Evolutionary conservation across 805 yeast genomes (phyloP).

Genomic region (Candida krabiensis): DNA sequence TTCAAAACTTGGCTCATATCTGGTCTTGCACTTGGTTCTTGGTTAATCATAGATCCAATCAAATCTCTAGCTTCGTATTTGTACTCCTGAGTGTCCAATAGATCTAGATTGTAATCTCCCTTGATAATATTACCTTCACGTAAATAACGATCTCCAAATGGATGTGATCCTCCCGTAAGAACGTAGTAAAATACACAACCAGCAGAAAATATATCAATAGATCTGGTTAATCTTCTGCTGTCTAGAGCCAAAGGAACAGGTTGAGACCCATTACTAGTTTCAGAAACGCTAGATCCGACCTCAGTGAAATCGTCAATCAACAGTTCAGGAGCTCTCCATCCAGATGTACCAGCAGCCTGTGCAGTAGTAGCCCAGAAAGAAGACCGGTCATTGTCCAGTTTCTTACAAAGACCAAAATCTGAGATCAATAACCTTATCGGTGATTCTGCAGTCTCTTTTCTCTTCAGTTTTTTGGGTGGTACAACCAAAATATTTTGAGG

Average conservation of each 20-base stretch:
- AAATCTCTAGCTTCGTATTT: constrained; percentile 69
- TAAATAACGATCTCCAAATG: constrained; percentile 88
- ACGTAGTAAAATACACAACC: constrained; percentile 94
- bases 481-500: constrained; percentile 93
- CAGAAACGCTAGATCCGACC: constrained; percentile 15
- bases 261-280: constrained; percentile 2
- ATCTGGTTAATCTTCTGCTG: constrained; percentile 71
- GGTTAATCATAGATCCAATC: constrained; percentile 67
- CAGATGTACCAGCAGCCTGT: constrained; percentile 94
- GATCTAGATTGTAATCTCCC: constrained; percentile 53
- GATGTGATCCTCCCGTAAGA: constrained; percentile 81
- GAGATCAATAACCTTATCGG: constrained; percentile 77
- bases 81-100: constrained; percentile 46
- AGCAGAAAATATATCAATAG: constrained; percentile 89
- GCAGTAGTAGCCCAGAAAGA: constrained; percentile 91
- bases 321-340: constrained; percentile 98
- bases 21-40: constrained; percentile 70
- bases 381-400: constrained; percentile 87
- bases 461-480: constrained; percentile 49
- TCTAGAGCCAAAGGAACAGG: constrained; percentile 2
- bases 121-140: constrained; percentile 87
- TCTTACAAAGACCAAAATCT: constrained; percentile 94
- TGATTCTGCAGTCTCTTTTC: constrained; percentile 27
- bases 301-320: constrained; percentile 42
- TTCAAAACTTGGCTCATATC: constrained; percentile 62